Percentiles rank a stretch among this genome's conserved stretches.
Evolutionary conservation across 1,284 basidiomycete genomes (phyloP).

Genomic region (Xerocomus amazonicus): DNA sequence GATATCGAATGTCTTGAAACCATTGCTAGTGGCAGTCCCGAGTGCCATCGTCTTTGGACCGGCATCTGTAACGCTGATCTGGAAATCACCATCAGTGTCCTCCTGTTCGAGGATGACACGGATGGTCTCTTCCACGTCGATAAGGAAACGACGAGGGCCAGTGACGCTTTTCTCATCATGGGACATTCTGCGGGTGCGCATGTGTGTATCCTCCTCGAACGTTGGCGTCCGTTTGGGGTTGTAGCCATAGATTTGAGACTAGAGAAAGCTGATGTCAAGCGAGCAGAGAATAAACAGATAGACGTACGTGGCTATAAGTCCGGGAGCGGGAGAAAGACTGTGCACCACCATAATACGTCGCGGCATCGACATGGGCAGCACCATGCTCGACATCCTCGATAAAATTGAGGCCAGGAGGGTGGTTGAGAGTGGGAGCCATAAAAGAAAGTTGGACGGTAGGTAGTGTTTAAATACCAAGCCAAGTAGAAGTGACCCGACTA

Average conservation of each 20-base stretch:
- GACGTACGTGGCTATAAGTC: constrained; percentile 76
- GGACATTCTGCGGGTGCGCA: constrained; percentile 73
- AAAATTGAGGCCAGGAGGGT: constrained; percentile 63
- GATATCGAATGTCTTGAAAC: constrained; percentile 96
- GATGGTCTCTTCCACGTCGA: constrained; percentile 99
- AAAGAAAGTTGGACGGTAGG: neutral
- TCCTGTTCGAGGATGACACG: constrained; percentile 95
- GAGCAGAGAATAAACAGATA: constrained; percentile 4
- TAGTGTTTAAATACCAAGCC: neutral
- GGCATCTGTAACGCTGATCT: constrained; percentile 95
- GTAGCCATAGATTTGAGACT: constrained; percentile 65
- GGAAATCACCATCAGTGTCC: constrained; percentile 95
- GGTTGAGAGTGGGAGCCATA: constrained; percentile 52
- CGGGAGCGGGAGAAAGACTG: constrained; percentile 75
- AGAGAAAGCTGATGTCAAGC: constrained; percentile 15
- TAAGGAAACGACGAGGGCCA: constrained; percentile 82
- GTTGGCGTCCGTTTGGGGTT: constrained; percentile 61
- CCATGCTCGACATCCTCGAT: constrained; percentile 56
- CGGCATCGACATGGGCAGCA: constrained; percentile 64
- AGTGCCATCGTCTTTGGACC: constrained; percentile 96
- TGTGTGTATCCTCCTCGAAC: constrained; percentile 74
- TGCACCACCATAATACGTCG: constrained; percentile 78
- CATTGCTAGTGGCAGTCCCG: constrained; percentile 96
- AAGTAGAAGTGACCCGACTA: neutral
- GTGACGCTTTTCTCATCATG: constrained; percentile 80